Evolutionary conservation across 1,139 yeast species (phyloP).

Genomic region (Diutina mesorugosa): DNA sequence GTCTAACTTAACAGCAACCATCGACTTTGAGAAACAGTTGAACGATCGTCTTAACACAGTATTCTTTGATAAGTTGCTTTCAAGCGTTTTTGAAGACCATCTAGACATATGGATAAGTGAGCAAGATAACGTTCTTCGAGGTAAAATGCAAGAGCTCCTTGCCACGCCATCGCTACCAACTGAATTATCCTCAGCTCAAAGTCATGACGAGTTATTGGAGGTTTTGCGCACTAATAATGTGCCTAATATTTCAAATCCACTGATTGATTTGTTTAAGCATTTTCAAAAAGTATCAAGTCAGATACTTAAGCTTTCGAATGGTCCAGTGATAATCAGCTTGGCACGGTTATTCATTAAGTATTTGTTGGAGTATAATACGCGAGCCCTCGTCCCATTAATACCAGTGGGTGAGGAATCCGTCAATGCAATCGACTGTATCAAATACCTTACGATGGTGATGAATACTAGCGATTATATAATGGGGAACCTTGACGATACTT

Average conservation of each 20-base stretch:
- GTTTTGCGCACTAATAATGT: constrained; percentile 28
- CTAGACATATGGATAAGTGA: constrained; percentile 77
- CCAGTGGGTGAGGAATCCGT: constrained; percentile 19
- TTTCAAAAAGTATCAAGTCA: constrained; percentile 67
- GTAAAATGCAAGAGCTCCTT: constrained; percentile 50
- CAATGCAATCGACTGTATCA: constrained; percentile 39
- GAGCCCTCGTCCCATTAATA: constrained; percentile 47
- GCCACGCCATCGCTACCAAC: constrained; percentile 31
- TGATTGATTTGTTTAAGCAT: constrained; percentile 73
- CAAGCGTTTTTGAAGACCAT: constrained; percentile 76
- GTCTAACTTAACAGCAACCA: constrained; percentile 18
- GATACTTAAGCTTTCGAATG: constrained; percentile 61
- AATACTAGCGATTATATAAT: constrained; percentile 75
- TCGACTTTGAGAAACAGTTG: constrained; percentile 68
- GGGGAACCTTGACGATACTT: neutral
- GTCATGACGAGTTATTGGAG: constrained; percentile 15
- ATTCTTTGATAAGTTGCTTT: constrained; percentile 40
- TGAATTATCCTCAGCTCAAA: constrained; percentile 14
- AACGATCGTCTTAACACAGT: constrained; percentile 40
- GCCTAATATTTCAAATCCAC: constrained; percentile 63
- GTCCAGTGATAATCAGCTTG: constrained; percentile 52
- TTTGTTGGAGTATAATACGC: constrained; percentile 50
- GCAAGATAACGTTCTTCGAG: constrained; percentile 54
- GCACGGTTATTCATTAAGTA: constrained; percentile 56
- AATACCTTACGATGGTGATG: constrained; percentile 56